Conservation (phyloP, 495 filamentous ascomycete species). For the Haplographium delicatum region DNA sequence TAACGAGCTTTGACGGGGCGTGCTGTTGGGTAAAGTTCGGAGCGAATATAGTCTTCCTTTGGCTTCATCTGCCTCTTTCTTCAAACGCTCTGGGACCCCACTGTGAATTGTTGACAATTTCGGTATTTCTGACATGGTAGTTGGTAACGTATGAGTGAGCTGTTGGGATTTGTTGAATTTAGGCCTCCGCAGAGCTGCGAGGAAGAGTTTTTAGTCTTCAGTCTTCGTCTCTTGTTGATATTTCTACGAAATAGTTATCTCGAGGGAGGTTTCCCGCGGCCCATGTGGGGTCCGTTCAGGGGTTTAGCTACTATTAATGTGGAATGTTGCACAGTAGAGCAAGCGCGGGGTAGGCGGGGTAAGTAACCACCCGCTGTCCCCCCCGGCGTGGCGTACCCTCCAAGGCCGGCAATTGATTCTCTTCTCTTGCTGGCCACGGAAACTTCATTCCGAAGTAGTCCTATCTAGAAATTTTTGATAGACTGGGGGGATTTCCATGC, state of each 20-base stretch:
- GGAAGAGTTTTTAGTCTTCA: no score
- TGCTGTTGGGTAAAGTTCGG: constrained; percentile 31
- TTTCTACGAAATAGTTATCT: background rate
- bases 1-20: constrained; percentile 27
- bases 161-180: no score
- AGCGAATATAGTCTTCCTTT: constrained; percentile 35
- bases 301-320: background rate
- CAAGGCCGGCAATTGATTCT: no score
- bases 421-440: no score
- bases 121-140: constrained; percentile 23
- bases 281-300: no score
- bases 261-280: background rate
- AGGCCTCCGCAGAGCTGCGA: no score
- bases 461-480: background rate
- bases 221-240: no score
- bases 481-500: background rate
- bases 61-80: constrained; percentile 32
- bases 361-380: no score
- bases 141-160: no score
- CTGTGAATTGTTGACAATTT: constrained; percentile 37
- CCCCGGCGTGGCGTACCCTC: no score
- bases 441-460: background rate
- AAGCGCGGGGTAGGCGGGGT: background rate
- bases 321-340: background rate
- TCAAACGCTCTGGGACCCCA: constrained; percentile 35